Evolutionary conservation across 2,329 filamentous ascomycete genomes (phyloP).

Genomic region (Colletotrichum chrysophilum): DNA sequence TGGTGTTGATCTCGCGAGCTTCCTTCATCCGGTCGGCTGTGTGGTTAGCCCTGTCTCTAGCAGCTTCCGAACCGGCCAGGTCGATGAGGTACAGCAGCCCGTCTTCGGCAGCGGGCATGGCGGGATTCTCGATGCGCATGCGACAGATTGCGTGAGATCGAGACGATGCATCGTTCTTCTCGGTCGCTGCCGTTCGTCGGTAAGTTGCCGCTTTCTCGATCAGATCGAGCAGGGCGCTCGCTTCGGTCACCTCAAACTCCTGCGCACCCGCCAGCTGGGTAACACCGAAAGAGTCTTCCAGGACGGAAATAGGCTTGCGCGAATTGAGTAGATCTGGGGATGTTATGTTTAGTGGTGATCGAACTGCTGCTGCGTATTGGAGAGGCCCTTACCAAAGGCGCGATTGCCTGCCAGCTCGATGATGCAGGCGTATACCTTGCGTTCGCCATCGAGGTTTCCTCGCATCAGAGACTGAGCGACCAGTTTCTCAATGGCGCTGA

Average conservation of each 20-base stretch:
- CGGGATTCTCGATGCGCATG: constrained; percentile 43
- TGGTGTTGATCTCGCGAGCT: constrained; percentile 52
- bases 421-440: constrained; percentile 40
- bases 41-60: constrained; percentile 45
- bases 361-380: not conserved
- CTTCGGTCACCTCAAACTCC: constrained; percentile 38
- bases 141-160: constrained; percentile 55
- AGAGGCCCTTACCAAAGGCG: constrained; percentile 27
- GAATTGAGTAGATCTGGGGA: constrained; percentile 38
- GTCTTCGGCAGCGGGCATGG: constrained; percentile 33
- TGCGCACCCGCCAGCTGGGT: constrained; percentile 48
- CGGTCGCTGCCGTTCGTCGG: constrained; percentile 45
- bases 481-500: constrained; percentile 45
- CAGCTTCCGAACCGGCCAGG: constrained; percentile 53
- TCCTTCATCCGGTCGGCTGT: constrained; percentile 49
- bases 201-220: constrained; percentile 44
- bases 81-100: constrained; percentile 53
- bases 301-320: constrained; percentile 44
- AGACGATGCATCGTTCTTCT: constrained; percentile 52
- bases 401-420: constrained; percentile 44
- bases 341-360: not conserved
- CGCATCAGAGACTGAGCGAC: constrained; percentile 40
- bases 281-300: constrained; percentile 50
- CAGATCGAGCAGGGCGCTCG: constrained; percentile 31
- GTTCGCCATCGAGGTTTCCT: constrained; percentile 25